Percentiles rank a stretch among this genome's conserved stretches.
These are phyloP conservation scores for Plantago elongata DNA, from an alignment of 257 asterid species.

Conservation along the genomic window DNA sequence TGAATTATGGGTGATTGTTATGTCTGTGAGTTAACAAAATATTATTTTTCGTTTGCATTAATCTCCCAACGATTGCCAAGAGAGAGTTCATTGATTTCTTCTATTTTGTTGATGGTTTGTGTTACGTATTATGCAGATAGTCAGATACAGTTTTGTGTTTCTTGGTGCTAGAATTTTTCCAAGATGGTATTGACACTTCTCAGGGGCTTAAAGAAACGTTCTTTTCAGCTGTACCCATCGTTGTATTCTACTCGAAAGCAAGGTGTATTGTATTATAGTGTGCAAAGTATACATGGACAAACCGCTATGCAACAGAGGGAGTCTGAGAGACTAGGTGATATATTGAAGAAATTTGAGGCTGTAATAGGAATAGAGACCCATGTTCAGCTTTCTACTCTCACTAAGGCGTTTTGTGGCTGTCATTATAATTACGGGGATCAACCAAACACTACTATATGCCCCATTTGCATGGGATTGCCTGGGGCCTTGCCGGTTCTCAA, in stretches of 20 bases:
- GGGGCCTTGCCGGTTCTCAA: slow-evolving; percentile 94
- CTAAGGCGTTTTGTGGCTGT: slow-evolving; percentile 55
- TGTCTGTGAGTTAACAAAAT: not conserved
- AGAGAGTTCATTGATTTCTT: no score
- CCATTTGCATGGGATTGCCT: slow-evolving; percentile 94
- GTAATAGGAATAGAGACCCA: slow-evolving; percentile 94
- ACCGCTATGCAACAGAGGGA: slow-evolving; percentile 48
- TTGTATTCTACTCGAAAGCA: slow-evolving; percentile 44
- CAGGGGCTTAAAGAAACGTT: slow-evolving; percentile 54
- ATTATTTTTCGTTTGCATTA: no score
- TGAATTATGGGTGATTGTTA: not conserved
- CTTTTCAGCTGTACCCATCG: slow-evolving; percentile 50
- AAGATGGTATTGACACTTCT: slow-evolving; percentile 69
- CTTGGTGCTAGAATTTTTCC: slow-evolving; percentile 8
- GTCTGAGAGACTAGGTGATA: slow-evolving; percentile 37
- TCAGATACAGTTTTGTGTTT: not conserved
- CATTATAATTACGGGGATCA: slow-evolving; percentile 68
- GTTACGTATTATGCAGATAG: no score
- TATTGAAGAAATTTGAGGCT: slow-evolving; percentile 67
- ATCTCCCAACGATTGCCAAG: no score
- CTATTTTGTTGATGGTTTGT: no score
- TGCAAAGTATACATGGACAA: slow-evolving; percentile 44
- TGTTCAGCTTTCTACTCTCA: slow-evolving; percentile 68
- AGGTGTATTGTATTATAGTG: slow-evolving; percentile 33
- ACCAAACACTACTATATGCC: slow-evolving; percentile 84